Evolutionary conservation across 2,329 filamentous ascomycete genomes (phyloP).

Genomic region (Colletotrichum musicola): DNA sequence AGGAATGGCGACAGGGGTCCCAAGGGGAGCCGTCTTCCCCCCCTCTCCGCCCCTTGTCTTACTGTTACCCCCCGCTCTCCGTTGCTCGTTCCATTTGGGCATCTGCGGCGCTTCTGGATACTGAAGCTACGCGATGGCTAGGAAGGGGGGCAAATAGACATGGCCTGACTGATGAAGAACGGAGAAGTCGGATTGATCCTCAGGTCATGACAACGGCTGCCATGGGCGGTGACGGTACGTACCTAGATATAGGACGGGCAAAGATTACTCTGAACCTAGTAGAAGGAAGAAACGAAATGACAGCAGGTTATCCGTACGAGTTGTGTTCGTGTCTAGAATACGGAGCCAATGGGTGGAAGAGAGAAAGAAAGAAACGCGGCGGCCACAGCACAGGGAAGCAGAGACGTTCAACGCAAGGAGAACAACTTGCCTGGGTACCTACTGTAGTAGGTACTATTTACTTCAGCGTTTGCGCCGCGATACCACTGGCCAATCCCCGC

Average conservation of each 20-base stretch:
- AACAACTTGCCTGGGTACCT: background rate
- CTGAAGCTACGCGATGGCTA: slow-evolving; percentile 3
- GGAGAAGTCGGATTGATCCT: background rate
- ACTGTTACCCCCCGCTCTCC: slow-evolving; percentile 10
- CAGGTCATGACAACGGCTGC: background rate
- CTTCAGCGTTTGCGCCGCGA: background rate
- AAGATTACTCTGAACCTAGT: too few species aligned
- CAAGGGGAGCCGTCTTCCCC: background rate
- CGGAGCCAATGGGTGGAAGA: too few species aligned
- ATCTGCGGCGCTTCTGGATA: background rate
- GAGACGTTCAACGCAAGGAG: slow-evolving; percentile 20
- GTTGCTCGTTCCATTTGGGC: background rate
- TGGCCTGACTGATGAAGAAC: background rate
- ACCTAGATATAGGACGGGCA: too few species aligned
- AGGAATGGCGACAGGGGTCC: slow-evolving; percentile 24
- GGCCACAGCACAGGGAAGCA: background rate
- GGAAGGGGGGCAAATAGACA: slow-evolving; percentile 3
- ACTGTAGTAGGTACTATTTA: background rate
- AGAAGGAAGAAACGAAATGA: too few species aligned
- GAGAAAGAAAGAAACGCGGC: slow-evolving; percentile 8
- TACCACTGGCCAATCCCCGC: slow-evolving; percentile 10
- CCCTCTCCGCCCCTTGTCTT: too few species aligned
- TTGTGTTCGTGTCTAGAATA: too few species aligned
- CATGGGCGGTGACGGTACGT: too few species aligned
- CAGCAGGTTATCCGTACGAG: too few species aligned